phyloP scores from a whole-genome alignment of 306 rosid genomes.

The Dryas alaskensis region DNA sequence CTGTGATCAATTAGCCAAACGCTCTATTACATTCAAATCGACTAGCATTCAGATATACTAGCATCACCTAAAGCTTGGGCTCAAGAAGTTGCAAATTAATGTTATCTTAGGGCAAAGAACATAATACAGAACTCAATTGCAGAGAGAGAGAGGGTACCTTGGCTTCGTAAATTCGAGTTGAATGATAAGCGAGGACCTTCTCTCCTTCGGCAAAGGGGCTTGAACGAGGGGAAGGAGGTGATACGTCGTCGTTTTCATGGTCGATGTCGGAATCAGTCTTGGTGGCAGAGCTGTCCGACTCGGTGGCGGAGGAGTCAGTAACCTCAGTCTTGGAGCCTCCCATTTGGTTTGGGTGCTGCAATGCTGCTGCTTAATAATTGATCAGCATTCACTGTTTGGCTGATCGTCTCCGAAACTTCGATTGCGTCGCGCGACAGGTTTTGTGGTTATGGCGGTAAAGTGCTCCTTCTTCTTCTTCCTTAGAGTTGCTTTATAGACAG shows the following conservation, averaged over 20 bases:
- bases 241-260: conserved; percentile 18
- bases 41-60: too few species aligned
- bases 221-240: conserved; percentile 32
- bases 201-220: conserved; percentile 52
- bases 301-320: conserved; percentile 37
- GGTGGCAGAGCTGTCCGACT: conserved; percentile 29
- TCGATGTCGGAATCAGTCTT: conserved; percentile 41
- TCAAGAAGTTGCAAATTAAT: too few species aligned
- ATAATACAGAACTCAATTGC: neutral
- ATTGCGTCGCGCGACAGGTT: neutral
- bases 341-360: conserved; percentile 32
- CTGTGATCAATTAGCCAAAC: neutral
- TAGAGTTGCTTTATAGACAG: too few species aligned
- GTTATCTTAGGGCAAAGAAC: neutral
- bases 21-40: too few species aligned
- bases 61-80: too few species aligned
- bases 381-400: neutral
- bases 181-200: conserved; percentile 59
- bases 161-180: conserved; percentile 49
- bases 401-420: too few species aligned
- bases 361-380: neutral
- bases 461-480: too few species aligned
- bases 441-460: neutral
- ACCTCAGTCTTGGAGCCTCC: conserved; percentile 41
- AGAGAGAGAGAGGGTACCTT: conserved; percentile 38